Evolutionary conservation across 345 rosid genomes (phyloP).

Genomic region (Populus tremula): DNA sequence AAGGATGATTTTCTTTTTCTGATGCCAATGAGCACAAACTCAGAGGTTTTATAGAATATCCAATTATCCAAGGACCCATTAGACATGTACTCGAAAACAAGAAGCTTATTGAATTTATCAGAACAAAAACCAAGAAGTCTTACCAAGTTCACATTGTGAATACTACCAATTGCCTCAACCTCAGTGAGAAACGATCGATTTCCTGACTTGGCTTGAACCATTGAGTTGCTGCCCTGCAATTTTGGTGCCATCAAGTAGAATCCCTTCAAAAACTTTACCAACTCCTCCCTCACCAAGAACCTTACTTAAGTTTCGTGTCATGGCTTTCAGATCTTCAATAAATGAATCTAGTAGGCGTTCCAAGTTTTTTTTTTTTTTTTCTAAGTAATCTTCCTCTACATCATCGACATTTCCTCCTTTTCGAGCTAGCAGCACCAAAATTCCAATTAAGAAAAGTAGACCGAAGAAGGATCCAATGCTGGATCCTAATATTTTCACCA

Average conservation of each 20-base stretch:
- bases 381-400: background rate
- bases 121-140: conserved; percentile 21
- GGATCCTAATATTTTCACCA: conserved; percentile 2
- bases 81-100: conserved; percentile 14
- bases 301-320: conserved; percentile 8
- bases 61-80: conserved; percentile 15
- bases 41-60: background rate
- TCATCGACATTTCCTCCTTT: background rate
- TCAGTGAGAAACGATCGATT: conserved; percentile 7
- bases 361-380: background rate
- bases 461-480: background rate
- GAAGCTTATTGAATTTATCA: conserved; percentile 7
- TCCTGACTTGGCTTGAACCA: background rate
- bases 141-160: conserved; percentile 17
- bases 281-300: conserved; percentile 14
- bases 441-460: background rate
- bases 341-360: conserved; percentile 8
- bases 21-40: conserved; percentile 6
- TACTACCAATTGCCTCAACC: conserved; percentile 13
- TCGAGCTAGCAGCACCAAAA: background rate
- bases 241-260: background rate
- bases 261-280: conserved; percentile 18
- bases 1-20: conserved; percentile 1
- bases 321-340: background rate
- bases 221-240: conserved; percentile 15